phyloP scores from a whole-genome alignment of 2,329 filamentous ascomycete genomes.

The Fusarium coicis region DNA sequence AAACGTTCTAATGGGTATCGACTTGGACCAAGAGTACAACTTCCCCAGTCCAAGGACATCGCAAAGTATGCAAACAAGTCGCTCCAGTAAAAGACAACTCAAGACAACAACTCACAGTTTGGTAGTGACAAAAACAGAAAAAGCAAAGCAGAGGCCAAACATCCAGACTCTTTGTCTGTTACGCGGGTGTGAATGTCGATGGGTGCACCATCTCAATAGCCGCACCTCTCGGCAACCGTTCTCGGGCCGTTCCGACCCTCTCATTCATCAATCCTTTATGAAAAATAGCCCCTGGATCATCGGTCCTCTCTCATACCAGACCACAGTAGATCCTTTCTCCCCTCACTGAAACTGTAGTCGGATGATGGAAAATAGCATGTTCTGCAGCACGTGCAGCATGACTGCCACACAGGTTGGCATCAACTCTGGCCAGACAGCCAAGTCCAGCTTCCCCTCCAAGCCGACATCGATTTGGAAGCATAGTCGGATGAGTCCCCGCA shows the following conservation, averaged over 20 bases:
- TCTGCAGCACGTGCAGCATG: conserved; percentile 75
- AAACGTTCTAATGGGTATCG: conserved; percentile 43
- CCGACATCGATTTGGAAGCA: conserved; percentile 72
- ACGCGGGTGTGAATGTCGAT: background rate
- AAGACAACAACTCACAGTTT: background rate
- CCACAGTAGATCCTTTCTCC: conserved; percentile 14
- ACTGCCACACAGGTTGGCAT: conserved; percentile 73
- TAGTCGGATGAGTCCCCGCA: conserved; percentile 66
- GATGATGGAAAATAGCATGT: conserved; percentile 78
- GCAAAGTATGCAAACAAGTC: conserved; percentile 26
- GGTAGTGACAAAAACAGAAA: conserved; percentile 3
- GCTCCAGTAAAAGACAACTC: conserved; percentile 6
- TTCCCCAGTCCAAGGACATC: conserved; percentile 7
- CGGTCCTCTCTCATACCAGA: background rate
- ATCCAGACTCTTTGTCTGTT: conserved; percentile 8
- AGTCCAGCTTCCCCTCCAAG: conserved; percentile 71
- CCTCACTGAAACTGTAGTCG: conserved; percentile 66
- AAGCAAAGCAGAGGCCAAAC: conserved; percentile 2
- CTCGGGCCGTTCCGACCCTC: conserved; percentile 43
- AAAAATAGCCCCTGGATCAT: conserved; percentile 6
- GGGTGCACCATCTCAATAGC: conserved; percentile 14
- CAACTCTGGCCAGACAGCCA: conserved; percentile 74
- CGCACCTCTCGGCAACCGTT: conserved; percentile 19
- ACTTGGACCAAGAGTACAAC: conserved; percentile 21
- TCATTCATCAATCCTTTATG: conserved; percentile 6